Evolutionary conservation across 441 rosid species (phyloP).

Genomic region (Hura crepitans): DNA sequence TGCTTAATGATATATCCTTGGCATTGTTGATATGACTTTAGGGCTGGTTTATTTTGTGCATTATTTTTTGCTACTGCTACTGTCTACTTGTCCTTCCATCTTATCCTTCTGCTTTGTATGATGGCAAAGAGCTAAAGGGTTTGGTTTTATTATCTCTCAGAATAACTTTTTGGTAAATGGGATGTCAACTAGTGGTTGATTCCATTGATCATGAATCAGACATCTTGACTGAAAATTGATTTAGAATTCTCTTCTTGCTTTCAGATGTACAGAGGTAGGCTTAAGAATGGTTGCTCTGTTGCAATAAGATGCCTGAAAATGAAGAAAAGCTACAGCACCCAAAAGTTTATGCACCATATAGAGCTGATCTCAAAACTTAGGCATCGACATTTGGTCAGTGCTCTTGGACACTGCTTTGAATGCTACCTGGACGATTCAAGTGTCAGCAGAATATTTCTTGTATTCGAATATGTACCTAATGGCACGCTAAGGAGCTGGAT

Average conservation of each 20-base stretch:
- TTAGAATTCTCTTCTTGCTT: constrained; percentile 18
- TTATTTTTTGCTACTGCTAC: no score
- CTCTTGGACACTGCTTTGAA: constrained; percentile 88
- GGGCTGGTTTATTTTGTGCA: no score
- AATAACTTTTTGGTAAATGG: not conserved
- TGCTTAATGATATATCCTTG: no score
- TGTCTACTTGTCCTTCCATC: no score
- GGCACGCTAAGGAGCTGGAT: constrained; percentile 85
- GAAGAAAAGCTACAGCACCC: constrained; percentile 66
- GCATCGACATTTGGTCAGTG: constrained; percentile 81
- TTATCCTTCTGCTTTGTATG: no score
- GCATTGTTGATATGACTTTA: no score
- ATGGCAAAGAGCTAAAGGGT: no score
- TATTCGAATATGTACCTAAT: constrained; percentile 83
- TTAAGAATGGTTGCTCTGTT: constrained; percentile 69
- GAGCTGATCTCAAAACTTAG: constrained; percentile 85
- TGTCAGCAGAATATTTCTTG: constrained; percentile 81
- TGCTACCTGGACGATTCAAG: constrained; percentile 90
- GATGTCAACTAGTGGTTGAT: not conserved
- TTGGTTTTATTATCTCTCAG: not conserved
- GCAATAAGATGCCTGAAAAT: constrained; percentile 67
- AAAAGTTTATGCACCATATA: constrained; percentile 73
- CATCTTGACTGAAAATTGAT: not conserved
- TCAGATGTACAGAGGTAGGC: constrained; percentile 80
- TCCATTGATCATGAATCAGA: not conserved